These are phyloP conservation scores for Nannizzia gypsea DNA, from an alignment of 2,329 filamentous ascomycete species.

Conservation along the genomic window DNA sequence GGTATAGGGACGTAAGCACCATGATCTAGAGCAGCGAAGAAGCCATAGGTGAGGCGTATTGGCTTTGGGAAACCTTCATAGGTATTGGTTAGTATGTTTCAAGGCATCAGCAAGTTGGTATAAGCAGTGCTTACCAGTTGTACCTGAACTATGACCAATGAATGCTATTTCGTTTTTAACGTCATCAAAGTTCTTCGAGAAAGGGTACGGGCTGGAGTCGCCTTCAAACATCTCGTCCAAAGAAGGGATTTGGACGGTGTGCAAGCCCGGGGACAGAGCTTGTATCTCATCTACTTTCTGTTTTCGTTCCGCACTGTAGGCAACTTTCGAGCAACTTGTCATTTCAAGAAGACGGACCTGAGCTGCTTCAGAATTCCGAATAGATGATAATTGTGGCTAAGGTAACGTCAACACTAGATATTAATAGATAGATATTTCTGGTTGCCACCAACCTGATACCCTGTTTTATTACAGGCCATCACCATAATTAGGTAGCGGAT, in stretches of 20 bases:
- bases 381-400: conserved; percentile 23
- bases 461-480: conserved; percentile 14
- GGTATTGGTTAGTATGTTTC: neutral
- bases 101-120: neutral
- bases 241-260: neutral
- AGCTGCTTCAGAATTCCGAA: conserved; percentile 13
- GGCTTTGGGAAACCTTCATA: conserved; percentile 18
- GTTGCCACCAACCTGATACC: conserved; percentile 10
- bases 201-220: neutral
- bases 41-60: conserved; percentile 20
- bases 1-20: conserved; percentile 13
- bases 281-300: neutral
- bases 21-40: conserved; percentile 14
- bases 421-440: neutral
- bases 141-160: neutral
- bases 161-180: neutral
- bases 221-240: neutral
- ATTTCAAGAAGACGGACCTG: conserved; percentile 6
- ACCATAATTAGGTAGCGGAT: conserved; percentile 15
- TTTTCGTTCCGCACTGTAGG: neutral
- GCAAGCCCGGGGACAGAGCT: neutral
- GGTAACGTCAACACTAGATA: neutral
- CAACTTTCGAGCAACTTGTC: neutral
- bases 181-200: neutral
- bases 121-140: neutral